Base-by-base conservation (phyloP, 805 yeast species). In the Vanderwaltozyma yarrowii region DNA sequence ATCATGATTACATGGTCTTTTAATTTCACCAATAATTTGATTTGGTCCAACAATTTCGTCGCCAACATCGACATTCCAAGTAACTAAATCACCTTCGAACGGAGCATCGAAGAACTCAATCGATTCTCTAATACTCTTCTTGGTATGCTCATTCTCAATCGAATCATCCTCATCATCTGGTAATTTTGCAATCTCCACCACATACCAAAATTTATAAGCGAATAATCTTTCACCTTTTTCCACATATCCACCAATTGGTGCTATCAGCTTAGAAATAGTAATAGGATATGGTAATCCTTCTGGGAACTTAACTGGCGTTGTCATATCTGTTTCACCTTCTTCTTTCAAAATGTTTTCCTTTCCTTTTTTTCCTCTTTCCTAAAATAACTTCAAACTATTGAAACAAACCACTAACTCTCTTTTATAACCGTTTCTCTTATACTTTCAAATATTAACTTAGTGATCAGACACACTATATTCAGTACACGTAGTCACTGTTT, bases 1-100 rank as follows among this genome's bases (percentile, higher is more conserved):
- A 1, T 89, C 75, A 60, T 92, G 98, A 11, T 85, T 70, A 53
- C 98, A 92, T 0, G 94, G 86, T 54, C 94, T 96, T 31, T 65
- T 60, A 13, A 89, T 68, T 30, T 66, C 63, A 21, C 78, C 69
- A 12, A 89, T 63, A 3, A 64, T 64, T 39, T 73, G 74, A 26
- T 67, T 66, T 11, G 61, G 41, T 23, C 60, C 55, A 11, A 57
- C 56, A 14, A 89, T 65, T 45, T 73, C 77, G 48, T 83, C 86
- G 30, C 82, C 80, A 1, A 65, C 65, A 7, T 61, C 56, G 4
- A 85, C 69, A 18, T 61, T 50, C 45, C 87, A 63, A 10, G 61
- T 51, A 7, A 64, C 58, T 3, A 92, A 61, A 29, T 65, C 64
- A 0, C 97, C 97, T 42, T 76, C 82, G 21, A 84, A 67, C 0